Conservation (phyloP, 139 green algal genomes). For the Coelastrella sp. region DNA sequence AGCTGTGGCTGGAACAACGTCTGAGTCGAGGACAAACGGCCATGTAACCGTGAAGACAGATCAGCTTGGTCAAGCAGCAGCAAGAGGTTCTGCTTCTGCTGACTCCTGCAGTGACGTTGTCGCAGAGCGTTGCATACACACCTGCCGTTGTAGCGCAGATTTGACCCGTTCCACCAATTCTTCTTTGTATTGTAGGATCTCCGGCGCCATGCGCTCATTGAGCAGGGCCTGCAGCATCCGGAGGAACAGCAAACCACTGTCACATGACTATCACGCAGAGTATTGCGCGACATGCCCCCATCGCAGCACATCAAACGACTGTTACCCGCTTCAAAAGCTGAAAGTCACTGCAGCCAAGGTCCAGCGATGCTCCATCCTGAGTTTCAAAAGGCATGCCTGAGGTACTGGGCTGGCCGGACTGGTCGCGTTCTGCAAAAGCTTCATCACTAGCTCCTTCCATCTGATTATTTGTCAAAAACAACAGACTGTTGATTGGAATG, state of each 20-base stretch:
- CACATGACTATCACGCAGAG: not conserved
- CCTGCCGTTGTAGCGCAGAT: slow-evolving; percentile 14
- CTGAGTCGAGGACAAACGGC: too few relatives aligned
- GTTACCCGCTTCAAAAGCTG: slow-evolving; percentile 27
- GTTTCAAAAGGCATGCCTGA: slow-evolving; percentile 2
- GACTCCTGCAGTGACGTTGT: not conserved
- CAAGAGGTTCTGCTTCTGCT: not conserved
- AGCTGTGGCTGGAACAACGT: too few relatives aligned
- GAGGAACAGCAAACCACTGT: not conserved
- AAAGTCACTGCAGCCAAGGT: slow-evolving; percentile 7
- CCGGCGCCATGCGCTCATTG: slow-evolving; percentile 40
- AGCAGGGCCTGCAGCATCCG: slow-evolving; percentile 34
- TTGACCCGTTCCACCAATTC: slow-evolving; percentile 37
- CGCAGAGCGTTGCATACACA: not conserved
- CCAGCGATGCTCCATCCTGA: not conserved
- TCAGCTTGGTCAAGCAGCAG: not conserved
- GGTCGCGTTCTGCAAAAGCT: not conserved
- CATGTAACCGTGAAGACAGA: not conserved
- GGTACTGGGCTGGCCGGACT: not conserved
- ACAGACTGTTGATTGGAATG: not conserved
- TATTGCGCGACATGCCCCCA: not conserved
- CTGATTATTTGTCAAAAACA: not conserved
- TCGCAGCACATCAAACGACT: not conserved
- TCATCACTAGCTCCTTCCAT: not conserved
- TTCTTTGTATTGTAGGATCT: slow-evolving; percentile 39